Evolutionary conservation across 2,329 filamentous ascomycete genomes (phyloP).

Genomic region (Fusarium proliferatum): DNA sequence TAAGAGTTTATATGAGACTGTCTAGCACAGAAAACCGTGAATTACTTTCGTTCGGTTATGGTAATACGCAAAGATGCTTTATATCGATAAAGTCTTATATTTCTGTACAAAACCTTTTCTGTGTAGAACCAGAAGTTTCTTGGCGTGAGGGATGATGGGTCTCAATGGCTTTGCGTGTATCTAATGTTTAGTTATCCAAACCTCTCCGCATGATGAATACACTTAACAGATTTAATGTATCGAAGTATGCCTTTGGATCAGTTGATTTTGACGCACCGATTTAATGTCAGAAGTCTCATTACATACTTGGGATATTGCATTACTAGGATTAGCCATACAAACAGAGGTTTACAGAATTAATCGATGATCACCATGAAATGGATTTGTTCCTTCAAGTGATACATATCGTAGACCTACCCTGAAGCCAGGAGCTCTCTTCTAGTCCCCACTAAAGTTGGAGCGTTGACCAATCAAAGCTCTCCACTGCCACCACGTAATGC

Average conservation of each 20-base stretch:
- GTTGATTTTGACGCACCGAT: not conserved
- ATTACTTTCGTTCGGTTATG: not conserved
- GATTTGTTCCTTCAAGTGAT: not conserved
- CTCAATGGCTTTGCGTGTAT: too few relatives aligned
- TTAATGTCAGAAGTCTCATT: too few relatives aligned
- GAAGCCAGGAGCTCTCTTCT: conserved; percentile 5
- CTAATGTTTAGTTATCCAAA: too few relatives aligned
- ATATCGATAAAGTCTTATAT: not conserved
- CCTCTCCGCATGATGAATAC: not conserved
- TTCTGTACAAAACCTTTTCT: not conserved
- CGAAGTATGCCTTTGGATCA: not conserved
- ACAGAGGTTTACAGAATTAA: not conserved
- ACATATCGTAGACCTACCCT: conserved; percentile 15
- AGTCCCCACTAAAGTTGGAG: conserved; percentile 25
- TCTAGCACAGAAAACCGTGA: too few relatives aligned
- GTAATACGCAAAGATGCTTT: not conserved
- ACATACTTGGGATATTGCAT: fast-evolving
- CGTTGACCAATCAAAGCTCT: conserved; percentile 40
- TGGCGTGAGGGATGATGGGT: not conserved
- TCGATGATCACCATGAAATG: not conserved
- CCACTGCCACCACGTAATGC: conserved; percentile 48
- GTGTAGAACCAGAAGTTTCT: not conserved
- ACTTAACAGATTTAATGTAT: too few relatives aligned
- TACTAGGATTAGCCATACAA: not conserved
- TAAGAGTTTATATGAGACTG: too few relatives aligned